phyloP scores from a whole-genome alignment of 2,329 filamentous ascomycete species.

The Colletotrichum gloeosporioides region DNA sequence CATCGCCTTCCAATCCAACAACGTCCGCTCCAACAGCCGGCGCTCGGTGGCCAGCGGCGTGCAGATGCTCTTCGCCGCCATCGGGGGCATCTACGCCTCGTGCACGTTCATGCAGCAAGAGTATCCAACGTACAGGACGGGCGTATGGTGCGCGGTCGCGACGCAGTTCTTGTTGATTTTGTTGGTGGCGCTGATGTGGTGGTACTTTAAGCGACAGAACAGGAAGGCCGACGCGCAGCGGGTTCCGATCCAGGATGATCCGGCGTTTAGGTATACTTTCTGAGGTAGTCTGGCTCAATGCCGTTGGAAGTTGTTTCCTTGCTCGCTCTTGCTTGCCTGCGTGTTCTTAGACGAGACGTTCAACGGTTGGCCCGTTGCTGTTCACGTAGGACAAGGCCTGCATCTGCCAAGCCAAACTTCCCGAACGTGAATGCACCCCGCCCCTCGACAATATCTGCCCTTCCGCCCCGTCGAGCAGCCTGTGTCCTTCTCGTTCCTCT shows the following conservation, averaged over 20 bases:
- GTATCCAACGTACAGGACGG: slow-evolving; percentile 30
- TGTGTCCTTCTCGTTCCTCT: background rate
- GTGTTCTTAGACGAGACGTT: no score
- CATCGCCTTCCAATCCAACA: slow-evolving; percentile 31
- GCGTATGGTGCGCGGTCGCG: slow-evolving; percentile 30
- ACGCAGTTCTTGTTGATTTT: slow-evolving; percentile 23
- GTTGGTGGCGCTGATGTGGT: slow-evolving; percentile 14
- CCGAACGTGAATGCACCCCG: background rate
- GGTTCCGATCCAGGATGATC: slow-evolving; percentile 22
- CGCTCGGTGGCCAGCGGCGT: slow-evolving; percentile 33
- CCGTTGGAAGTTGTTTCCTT: background rate
- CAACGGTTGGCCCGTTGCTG: background rate
- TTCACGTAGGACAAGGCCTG: background rate
- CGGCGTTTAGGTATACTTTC: background rate
- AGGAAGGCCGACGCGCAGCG: slow-evolving; percentile 9
- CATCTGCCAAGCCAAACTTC: background rate
- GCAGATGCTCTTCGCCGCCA: slow-evolving; percentile 34
- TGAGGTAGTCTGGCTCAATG: background rate
- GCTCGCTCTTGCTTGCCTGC: background rate
- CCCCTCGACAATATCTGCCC: background rate
- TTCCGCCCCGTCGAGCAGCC: background rate
- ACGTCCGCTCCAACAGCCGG: slow-evolving; percentile 32
- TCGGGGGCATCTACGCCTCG: slow-evolving; percentile 34
- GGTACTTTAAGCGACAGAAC: slow-evolving; percentile 20
- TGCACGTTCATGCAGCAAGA: slow-evolving; percentile 36